Base-by-base conservation (phyloP, 768 basidiomycete species). In the Tylopilus plumbeoviolaceoides region DNA sequence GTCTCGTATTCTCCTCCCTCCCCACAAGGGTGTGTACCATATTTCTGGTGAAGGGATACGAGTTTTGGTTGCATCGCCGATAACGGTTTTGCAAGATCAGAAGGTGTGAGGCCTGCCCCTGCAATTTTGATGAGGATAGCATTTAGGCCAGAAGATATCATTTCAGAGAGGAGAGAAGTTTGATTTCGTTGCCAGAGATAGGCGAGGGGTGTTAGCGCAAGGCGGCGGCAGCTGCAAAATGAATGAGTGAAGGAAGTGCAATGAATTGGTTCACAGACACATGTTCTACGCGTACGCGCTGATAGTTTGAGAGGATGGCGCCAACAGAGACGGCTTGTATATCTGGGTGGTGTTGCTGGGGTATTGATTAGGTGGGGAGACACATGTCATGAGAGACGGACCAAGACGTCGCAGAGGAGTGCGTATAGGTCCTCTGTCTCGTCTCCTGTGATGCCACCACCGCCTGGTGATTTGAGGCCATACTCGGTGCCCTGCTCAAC, bases 1-100 rank as follows among this genome's bases (percentile, higher is more conserved):
- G 87, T 91, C 67, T 99, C 97, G 69, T 98, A 99, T 72, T 99
- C 97, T 2, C 97, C 97, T 2, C 97, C 97, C 72, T 99, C 97
- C 10, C 97, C 97, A 56, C 95, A 98, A 2, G 95, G 80, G 65
- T 99, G 97, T 0, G 88, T 85, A 5, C 94, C 94, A 61, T 93
- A 99, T 25, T 82, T 70, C 10, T 71, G 64, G 65, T 95, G 91
- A 61, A 99, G 77, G 59, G 81, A 85, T 15, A 73, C 59, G 21
- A 99, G 72, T 7, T 81, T 87, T 2, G 81, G 76, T 58, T 86
- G 78, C 83, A 97, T 91, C 54, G 88, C 73, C 1, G 70, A 74
- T 21, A 99, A 74, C 0, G 82, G 78, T 67, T 82, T 84, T 17
- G 92, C 90, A 5, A 99, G 83, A 66, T 98, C 88, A 28, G 81